These are phyloP conservation scores for Rhododendron ovatum DNA, from an alignment of 148 eudicot genomes.

Conservation along the genomic window DNA sequence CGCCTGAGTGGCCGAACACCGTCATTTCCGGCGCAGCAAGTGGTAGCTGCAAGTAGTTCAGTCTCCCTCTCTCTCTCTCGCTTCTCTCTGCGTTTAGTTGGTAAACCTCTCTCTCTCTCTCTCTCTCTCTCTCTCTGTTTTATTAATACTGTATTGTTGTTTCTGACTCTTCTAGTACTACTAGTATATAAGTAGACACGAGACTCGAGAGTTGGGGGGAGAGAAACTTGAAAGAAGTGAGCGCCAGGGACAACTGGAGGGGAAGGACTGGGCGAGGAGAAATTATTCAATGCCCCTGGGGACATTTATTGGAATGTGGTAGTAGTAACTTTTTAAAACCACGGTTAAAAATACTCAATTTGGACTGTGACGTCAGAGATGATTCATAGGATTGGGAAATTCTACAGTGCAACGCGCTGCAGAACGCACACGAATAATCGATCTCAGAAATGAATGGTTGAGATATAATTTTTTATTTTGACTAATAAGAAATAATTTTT, in stretches of 20 bases:
- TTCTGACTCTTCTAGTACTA: neutral
- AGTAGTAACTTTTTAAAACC: neutral
- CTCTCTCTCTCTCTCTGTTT: neutral
- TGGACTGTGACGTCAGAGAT: neutral
- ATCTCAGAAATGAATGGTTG: too few species aligned
- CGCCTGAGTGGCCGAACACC: constrained; percentile 46
- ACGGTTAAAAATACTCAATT: neutral
- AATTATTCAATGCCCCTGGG: neutral
- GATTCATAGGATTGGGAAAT: too few species aligned
- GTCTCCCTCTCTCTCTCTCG: neutral
- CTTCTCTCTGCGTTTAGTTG: neutral
- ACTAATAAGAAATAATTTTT: too few species aligned
- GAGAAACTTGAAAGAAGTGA: constrained; percentile 39
- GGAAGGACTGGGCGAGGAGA: neutral
- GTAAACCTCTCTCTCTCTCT: neutral
- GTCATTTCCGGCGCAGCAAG: constrained; percentile 40
- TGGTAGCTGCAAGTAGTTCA: neutral
- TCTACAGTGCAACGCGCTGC: rapidly evolving
- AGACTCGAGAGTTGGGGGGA: constrained; percentile 17
- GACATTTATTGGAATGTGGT: constrained; percentile 11
- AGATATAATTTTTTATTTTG: too few species aligned
- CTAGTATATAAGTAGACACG: constrained; percentile 4
- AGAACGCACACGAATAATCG: too few species aligned
- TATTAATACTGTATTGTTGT: neutral
- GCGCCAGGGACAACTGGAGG: constrained; percentile 27